Evolutionary conservation across 768 basidiomycete species (phyloP).

Genomic region (Tephrocybe sp.): DNA sequence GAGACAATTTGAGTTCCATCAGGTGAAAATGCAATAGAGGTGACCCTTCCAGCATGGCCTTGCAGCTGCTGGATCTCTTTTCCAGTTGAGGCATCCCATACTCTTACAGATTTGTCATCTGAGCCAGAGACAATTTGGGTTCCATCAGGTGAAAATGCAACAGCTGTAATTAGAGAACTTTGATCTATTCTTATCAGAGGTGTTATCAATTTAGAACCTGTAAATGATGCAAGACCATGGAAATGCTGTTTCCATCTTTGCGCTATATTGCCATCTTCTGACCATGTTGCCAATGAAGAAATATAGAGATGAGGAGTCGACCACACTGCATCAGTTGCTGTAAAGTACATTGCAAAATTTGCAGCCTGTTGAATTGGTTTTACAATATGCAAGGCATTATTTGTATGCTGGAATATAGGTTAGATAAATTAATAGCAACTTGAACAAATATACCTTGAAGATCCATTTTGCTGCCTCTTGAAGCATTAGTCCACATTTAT

Average conservation of each 20-base stretch:
- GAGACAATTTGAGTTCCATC: too few relatives aligned
- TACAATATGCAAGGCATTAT: not conserved
- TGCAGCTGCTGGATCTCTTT: too few relatives aligned
- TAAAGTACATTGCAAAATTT: slow-evolving; percentile 10
- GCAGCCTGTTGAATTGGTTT: slow-evolving; percentile 7
- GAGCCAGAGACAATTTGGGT: not conserved
- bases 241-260: slow-evolving; percentile 13
- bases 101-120: too few relatives aligned
- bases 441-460: not conserved
- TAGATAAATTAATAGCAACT: not conserved
- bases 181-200: not conserved
- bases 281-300: slow-evolving; percentile 21
- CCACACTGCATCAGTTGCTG: slow-evolving; percentile 4
- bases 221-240: not conserved
- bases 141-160: slow-evolving; percentile 10
- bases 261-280: slow-evolving; percentile 2
- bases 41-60: too few relatives aligned
- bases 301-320: slow-evolving; percentile 24
- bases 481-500: not conserved
- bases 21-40: too few relatives aligned
- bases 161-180: slow-evolving; percentile 3
- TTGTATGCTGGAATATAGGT: not conserved
- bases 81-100: too few relatives aligned
- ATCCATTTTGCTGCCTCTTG: not conserved
- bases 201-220: not conserved